Percentiles rank a stretch among this genome's conserved stretches.
phyloP scores from a whole-genome alignment of 441 rosid genomes.

The Adansonia rubrostipa region DNA sequence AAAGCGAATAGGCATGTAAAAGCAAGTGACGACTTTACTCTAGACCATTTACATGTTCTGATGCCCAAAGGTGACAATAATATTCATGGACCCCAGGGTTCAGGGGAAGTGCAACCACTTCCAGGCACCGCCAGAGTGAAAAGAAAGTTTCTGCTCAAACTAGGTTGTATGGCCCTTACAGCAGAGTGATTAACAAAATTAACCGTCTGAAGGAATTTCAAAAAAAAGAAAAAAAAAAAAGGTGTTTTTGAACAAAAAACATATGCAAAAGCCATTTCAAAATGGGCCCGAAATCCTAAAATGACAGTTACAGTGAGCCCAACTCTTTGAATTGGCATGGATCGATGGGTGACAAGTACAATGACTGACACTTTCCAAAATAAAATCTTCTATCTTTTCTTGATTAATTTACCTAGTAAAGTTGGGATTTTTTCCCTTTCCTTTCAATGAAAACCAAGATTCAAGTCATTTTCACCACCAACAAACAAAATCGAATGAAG shows the following conservation, averaged over 20 bases:
- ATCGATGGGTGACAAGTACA: too few relatives aligned
- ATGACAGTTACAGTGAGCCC: too few relatives aligned
- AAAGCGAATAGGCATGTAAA: background rate
- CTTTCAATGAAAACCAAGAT: background rate
- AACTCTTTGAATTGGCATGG: background rate
- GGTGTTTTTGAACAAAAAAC: background rate
- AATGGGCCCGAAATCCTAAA: background rate
- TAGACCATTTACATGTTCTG: background rate
- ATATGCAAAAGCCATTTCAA: background rate
- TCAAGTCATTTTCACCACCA: background rate
- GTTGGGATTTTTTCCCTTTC: too few relatives aligned
- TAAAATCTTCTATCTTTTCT: too few relatives aligned
- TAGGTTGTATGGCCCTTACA: background rate
- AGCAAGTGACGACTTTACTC: background rate
- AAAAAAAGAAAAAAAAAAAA: too few relatives aligned
- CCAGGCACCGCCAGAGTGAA: background rate
- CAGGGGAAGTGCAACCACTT: background rate
- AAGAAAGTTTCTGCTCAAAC: conserved; percentile 1
- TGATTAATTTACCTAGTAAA: too few relatives aligned
- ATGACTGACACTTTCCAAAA: too few relatives aligned
- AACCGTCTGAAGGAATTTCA: background rate
- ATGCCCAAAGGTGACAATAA: background rate
- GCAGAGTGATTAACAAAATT: background rate
- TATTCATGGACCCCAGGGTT: conserved; percentile 3
- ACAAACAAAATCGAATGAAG: background rate